phyloP scores from a whole-genome alignment of 2,329 filamentous ascomycete species.

The Epicoccum nigrum region DNA sequence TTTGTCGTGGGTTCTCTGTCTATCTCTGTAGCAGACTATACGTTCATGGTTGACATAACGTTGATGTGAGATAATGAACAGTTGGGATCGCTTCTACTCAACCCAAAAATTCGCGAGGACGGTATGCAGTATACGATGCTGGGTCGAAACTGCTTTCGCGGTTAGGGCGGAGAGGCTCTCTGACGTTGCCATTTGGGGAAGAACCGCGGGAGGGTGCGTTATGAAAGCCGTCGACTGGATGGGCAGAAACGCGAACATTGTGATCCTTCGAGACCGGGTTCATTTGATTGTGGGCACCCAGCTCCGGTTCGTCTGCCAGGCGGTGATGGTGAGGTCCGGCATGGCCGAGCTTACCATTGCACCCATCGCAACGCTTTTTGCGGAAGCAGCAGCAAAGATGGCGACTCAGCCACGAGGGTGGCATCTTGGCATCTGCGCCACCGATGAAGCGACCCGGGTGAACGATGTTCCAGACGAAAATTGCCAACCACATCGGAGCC shows the following conservation, averaged over 20 bases:
- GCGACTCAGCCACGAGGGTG: conserved; percentile 26
- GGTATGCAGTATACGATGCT: background rate
- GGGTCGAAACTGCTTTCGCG: background rate
- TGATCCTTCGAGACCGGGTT: background rate
- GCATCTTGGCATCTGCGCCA: conserved; percentile 24
- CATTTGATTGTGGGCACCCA: background rate
- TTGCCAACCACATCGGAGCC: conserved; percentile 59
- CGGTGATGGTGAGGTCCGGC: conserved; percentile 16
- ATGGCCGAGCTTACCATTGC: conserved; percentile 22
- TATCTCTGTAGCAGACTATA: too few species aligned
- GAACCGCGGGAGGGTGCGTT: background rate
- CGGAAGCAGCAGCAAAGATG: conserved; percentile 25
- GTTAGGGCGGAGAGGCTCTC: background rate
- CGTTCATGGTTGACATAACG: too few species aligned
- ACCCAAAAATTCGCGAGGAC: background rate
- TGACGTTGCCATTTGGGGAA: background rate
- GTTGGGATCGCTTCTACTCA: too few species aligned
- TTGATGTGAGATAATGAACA: too few species aligned
- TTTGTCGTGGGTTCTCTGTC: too few species aligned
- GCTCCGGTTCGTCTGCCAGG: conserved; percentile 5
- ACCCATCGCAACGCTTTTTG: conserved; percentile 25
- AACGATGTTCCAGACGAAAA: conserved; percentile 26
- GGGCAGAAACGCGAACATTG: background rate
- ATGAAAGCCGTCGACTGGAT: background rate
- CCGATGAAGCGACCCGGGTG: conserved; percentile 21